Evolutionary conservation across 257 asterid species (phyloP).

Genomic region (Nicotiana noctiflora): DNA sequence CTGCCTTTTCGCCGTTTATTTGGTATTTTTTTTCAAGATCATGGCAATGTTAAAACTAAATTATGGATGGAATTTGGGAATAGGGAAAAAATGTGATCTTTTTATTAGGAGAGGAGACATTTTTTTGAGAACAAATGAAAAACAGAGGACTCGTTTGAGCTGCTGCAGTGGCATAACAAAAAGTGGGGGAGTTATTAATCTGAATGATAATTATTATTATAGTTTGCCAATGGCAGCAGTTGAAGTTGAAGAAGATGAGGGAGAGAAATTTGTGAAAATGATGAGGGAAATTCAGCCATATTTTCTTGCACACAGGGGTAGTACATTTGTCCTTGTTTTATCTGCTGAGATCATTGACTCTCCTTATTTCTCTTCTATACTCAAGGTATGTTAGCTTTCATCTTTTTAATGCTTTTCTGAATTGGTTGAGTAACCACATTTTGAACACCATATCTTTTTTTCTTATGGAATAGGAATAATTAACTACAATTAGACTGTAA

Average conservation of each 20-base stretch:
- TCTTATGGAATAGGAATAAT: no score
- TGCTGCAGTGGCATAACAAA: neutral
- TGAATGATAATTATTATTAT: neutral
- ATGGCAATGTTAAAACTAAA: neutral
- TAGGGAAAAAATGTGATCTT: neutral
- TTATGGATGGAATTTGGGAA: neutral
- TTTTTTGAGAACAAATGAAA: neutral
- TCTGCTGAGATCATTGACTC: slow-evolving; percentile 38
- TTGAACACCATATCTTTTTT: no score
- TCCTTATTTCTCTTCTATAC: slow-evolving; percentile 34
- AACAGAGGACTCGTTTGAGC: neutral
- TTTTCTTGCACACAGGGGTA: slow-evolving; percentile 37
- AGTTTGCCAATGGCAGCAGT: neutral
- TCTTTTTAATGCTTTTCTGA: no score
- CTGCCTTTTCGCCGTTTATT: neutral
- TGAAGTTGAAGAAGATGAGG: neutral
- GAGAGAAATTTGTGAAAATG: slow-evolving; percentile 30
- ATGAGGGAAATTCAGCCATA: slow-evolving; percentile 61
- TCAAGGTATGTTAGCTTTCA: slow-evolving; percentile 26
- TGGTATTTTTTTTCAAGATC: neutral
- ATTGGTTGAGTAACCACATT: no score
- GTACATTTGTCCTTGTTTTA: slow-evolving; percentile 47
- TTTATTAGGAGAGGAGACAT: neutral
- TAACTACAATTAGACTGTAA: no score
- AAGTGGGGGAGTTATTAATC: neutral